Evolutionary conservation across 2,329 filamentous ascomycete genomes (phyloP).

Genomic region (Albifimbria verrucaria): DNA sequence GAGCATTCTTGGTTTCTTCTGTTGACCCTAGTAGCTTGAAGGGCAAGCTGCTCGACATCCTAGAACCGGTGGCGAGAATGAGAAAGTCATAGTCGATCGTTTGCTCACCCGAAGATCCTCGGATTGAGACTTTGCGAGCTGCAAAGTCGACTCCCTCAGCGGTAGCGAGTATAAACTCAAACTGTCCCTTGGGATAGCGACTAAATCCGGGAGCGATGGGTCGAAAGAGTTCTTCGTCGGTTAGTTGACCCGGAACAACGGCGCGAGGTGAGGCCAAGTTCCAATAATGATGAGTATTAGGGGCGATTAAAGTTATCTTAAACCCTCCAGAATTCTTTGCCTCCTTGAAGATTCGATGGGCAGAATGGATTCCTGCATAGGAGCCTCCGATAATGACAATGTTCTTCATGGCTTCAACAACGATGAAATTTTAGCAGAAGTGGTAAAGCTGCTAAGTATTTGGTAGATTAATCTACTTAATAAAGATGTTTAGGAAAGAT

Average conservation of each 20-base stretch:
- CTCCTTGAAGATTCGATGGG: constrained; percentile 48
- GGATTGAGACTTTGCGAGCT: constrained; percentile 39
- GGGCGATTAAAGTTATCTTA: constrained; percentile 44
- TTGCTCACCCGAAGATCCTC: constrained; percentile 28
- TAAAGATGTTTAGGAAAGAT: no score
- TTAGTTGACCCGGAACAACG: constrained; percentile 42
- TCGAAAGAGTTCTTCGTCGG: constrained; percentile 35
- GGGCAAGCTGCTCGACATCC: constrained; percentile 39
- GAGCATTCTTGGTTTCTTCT: constrained; percentile 35
- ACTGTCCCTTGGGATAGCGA: constrained; percentile 42
- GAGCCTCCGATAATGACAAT: constrained; percentile 51
- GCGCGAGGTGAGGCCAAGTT: constrained; percentile 43
- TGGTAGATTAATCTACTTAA: no score
- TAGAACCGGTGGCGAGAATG: constrained; percentile 52
- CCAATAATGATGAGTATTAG: constrained; percentile 49
- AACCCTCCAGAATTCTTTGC: constrained; percentile 35
- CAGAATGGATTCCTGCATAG: constrained; percentile 41
- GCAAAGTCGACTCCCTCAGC: constrained; percentile 41
- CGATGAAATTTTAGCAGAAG: no score
- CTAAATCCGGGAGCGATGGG: constrained; percentile 41
- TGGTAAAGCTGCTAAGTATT: no score
- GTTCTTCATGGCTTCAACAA: no score
- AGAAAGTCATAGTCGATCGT: constrained; percentile 48
- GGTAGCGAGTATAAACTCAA: constrained; percentile 50
- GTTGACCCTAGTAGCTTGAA: constrained; percentile 46